phyloP scores from a whole-genome alignment of 1,139 yeast species.

The Kodamaea plutei region DNA sequence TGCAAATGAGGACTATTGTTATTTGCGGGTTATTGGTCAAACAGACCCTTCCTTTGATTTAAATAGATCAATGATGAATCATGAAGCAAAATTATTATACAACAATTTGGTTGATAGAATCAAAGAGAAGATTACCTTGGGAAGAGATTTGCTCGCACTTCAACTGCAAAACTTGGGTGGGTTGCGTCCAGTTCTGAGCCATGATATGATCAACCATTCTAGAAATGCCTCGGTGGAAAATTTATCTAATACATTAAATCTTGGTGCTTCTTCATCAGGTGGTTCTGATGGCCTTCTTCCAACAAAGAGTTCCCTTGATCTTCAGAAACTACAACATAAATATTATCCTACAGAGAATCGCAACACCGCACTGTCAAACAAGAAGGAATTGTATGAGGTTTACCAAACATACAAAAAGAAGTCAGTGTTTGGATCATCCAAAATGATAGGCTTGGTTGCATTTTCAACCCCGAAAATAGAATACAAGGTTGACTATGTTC shows the following conservation, averaged over 20 bases:
- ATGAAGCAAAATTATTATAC: conserved; percentile 30
- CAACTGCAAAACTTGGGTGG: conserved; percentile 2
- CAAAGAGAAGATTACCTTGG: conserved; percentile 24
- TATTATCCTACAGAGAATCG: conserved; percentile 16
- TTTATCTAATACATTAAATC: background rate
- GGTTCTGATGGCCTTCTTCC: conserved; percentile 9
- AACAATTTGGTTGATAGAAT: conserved; percentile 25
- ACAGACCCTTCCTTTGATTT: conserved; percentile 25
- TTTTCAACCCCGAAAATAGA: conserved; percentile 30
- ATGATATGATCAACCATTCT: background rate
- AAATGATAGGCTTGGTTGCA: conserved; percentile 31
- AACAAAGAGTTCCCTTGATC: conserved; percentile 21
- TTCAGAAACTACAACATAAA: conserved; percentile 30
- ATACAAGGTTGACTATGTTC: conserved; percentile 22
- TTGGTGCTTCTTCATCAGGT: background rate
- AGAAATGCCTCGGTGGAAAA: background rate
- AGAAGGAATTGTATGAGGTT: conserved; percentile 24
- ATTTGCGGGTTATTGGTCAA: conserved; percentile 23
- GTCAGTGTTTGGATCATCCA: conserved; percentile 28
- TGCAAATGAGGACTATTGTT: conserved; percentile 31
- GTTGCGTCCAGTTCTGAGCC: too few species aligned
- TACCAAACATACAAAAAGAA: conserved; percentile 31
- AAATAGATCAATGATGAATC: conserved; percentile 29
- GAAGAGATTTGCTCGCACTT: conserved; percentile 16
- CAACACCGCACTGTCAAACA: conserved; percentile 4